Percentiles rank a stretch among this genome's conserved stretches.
phyloP scores from a whole-genome alignment of 371 early-diverging fungal genomes.

The Saksenaea vasiformis region DNA sequence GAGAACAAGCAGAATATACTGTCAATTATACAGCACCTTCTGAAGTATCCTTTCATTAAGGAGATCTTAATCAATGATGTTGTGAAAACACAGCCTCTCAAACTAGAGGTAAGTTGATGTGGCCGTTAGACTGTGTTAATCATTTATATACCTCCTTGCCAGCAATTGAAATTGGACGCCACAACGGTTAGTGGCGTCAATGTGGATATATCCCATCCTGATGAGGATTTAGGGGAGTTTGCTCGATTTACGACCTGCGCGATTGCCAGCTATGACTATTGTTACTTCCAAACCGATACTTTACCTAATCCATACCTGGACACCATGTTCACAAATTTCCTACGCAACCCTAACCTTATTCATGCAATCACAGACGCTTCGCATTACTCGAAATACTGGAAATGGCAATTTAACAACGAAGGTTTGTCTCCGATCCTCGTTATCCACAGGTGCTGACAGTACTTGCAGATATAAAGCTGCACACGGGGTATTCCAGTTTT shows the following conservation, averaged over 20 bases:
- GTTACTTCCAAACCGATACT: conserved; percentile 67
- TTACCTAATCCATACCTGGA: conserved; percentile 61
- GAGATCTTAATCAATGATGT: conserved; percentile 60
- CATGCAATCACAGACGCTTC: conserved; percentile 62
- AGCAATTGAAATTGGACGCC: conserved; percentile 15
- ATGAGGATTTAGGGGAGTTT: conserved; percentile 55
- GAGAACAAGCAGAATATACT: conserved; percentile 43
- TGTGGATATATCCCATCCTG: conserved; percentile 28
- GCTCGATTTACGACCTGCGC: conserved; percentile 65
- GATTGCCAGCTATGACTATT: conserved; percentile 55
- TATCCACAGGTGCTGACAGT: neutral
- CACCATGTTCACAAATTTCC: conserved; percentile 62
- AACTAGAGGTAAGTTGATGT: conserved; percentile 23
- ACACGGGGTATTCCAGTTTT: conserved; percentile 56
- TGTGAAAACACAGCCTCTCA: conserved; percentile 31
- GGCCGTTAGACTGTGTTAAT: neutral
- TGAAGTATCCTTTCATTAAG: conserved; percentile 58
- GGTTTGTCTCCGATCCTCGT: conserved; percentile 25
- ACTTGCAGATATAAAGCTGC: conserved; percentile 37
- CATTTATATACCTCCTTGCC: neutral
- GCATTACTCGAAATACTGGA: conserved; percentile 55
- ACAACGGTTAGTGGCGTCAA: conserved; percentile 8
- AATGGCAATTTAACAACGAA: conserved; percentile 59
- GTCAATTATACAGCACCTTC: conserved; percentile 44
- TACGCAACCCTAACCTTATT: conserved; percentile 56